Evolutionary conservation across 2,329 filamentous ascomycete species (phyloP), one percentile per base, ranked within the genome.

Genomic region (Plenodomus tracheiphilus): DNA sequence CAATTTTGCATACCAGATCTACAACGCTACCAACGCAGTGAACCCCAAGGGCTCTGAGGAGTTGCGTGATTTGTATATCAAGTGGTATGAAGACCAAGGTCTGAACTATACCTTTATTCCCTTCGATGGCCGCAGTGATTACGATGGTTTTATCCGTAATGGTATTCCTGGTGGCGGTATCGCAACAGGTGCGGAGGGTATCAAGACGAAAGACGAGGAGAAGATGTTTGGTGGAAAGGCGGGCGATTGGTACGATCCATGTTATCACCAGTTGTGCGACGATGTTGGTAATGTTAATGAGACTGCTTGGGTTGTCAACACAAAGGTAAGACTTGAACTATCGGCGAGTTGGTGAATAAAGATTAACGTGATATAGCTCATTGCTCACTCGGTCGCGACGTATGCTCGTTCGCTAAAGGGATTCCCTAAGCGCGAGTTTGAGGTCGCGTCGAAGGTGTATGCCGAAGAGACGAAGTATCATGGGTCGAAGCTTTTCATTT

Each of bases 61-160:
- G 47, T 39, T 72, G 39, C 58, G 70, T 16, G 62, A 72, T 46
- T 41, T 73, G 43, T 74, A 74, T 57, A 66, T 74, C 43, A 59
- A 64, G 20, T 75, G 65, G 68, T 75, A 72, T 39, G 54, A 68
- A 44, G 55, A 65, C 22, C 61, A 72, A 25, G 68, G 65, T 4
- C 51, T 73, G 25, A 69, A 70, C 52, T 74, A 66, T 46, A 72
- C 67, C 2, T 68, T 72, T 37, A 74, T 73, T 47, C 70, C 65
- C 8, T 75, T 75, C 43, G 65, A 72, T 43, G 73, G 73, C 8
- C 72, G 73, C 39, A 70, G 65, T 43, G 73, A 75, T 55, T 75
- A 75, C 46, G 71, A 72, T 25, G 70, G 71, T 2, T 75, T 75
- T 59, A 71, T 75, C 41, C 61, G 66, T 38, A 69, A 68, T 18